Evolutionary conservation across 106 monocot species (phyloP), one percentile per base, ranked within the genome.

Genomic region (Posidonia australis): DNA sequence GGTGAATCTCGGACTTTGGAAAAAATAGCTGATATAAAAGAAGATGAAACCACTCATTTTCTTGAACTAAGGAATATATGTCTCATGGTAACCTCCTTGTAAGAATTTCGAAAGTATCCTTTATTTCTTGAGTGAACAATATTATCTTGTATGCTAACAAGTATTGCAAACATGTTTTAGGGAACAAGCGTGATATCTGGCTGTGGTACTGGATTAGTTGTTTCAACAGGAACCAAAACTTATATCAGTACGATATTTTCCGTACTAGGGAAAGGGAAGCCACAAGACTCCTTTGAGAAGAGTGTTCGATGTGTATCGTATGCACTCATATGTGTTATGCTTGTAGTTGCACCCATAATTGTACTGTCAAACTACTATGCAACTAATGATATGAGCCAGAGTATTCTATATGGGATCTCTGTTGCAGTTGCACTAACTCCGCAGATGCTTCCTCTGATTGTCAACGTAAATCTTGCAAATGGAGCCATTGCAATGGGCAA

Each of bases 361-460:
- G 28, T 76, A 5, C 11, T 76, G 11, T 65, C 55, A 67, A 68
- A 36, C 36, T 36, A 36, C 7, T 7, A 36, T 36, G 36, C 36
- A 36, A 7, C 36, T 36, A 36, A 36, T 7, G 7, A 36, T 36
- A 49, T 47, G 71, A 29, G 57, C 24, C 44, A 65, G 54, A 81
- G 81, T 46, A 64, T 77, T 56, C 43, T 81, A 65, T 81, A 72
- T 65, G 81, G 77, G n/a, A 72, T 77, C 16, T 77, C 76, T 19
- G 81, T 69, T 1, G 77, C 72, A 45, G 77, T 77, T 13, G 72
- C 68, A 14, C 63, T 81, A 14, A 81, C 81, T 43, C 77, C 77
- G 44, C 77, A 81, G 55, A 81, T 81, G 81, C 64, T 81, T 46
- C 81, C 81, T 54, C 64, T 81, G 24, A 77, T 77, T 53, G 81